Evolutionary conservation across 192 early-diverging fungal species (phyloP), one percentile per base, ranked within the genome.

Genomic region (Linnemannia zychae): DNA sequence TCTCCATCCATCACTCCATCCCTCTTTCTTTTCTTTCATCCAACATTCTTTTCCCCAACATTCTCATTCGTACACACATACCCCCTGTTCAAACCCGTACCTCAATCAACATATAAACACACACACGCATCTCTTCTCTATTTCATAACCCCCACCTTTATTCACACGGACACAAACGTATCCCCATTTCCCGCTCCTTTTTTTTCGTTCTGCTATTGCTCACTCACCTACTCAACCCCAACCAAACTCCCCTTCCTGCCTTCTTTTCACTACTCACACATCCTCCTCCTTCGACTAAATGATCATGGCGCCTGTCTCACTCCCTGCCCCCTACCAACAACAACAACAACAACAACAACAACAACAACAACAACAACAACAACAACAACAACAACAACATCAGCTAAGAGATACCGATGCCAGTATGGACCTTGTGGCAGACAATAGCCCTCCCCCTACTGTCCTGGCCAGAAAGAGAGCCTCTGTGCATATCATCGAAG

Each of bases 401-500:
- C 28, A 67, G 16, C 66, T 9, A 24, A 33, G 47, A 48, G 46
- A 20, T 24, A 44, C 28, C 0, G 46, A 40, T 18, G 46, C 13
- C 16, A 6, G 9, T 9, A 44, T 36, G 24, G 37, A 31, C 37
- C 37, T 44, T 9, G 57, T 31, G 28, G 11, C 57, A 11, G 57
- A 31, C 57, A 63, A 63, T 31, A 31, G 13, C 28, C 57, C 57
- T 63, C 57, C 57, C 57, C 31, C 57, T 12, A 31, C 57, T 28
- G 63, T 66, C n/a, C 47, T 72, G 67, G 37, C 50, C 67, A 74
- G 47, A 22, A 81, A 81, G 28, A 28, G 74, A 28, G 67, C 80
- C 38, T 70, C 80, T 15, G 48, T 76, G 44, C 80, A 81, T 53
- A 47, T 70, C 31, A 49, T 49, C 3, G 80, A 81, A 81, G 80